Evolutionary conservation across 495 filamentous ascomycete genomes (phyloP).

Genomic region (Daldinia vernicosa): DNA sequence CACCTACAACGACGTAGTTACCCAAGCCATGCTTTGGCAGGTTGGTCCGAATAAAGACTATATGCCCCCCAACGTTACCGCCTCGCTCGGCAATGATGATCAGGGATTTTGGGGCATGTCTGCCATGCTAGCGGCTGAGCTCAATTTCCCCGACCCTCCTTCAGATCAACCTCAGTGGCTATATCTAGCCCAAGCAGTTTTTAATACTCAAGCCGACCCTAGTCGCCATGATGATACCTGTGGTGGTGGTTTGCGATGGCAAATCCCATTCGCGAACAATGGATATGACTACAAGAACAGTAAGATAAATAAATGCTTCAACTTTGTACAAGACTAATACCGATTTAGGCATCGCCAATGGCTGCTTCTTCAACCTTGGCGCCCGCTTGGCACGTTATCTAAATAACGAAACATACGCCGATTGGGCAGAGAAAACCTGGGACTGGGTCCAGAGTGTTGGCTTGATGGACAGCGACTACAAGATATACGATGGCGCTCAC

Average conservation of each 20-base stretch:
- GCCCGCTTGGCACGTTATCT: slow-evolving; percentile 80
- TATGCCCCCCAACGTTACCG: slow-evolving; percentile 75
- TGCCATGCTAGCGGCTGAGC: slow-evolving; percentile 79
- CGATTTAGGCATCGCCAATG: slow-evolving; percentile 68
- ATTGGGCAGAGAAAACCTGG: slow-evolving; percentile 77
- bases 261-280: slow-evolving; percentile 76
- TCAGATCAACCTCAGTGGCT: slow-evolving; percentile 73
- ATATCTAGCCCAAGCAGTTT: slow-evolving; percentile 76
- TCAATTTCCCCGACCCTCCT: slow-evolving; percentile 71
- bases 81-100: slow-evolving; percentile 81
- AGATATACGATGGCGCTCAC: slow-evolving; percentile 76
- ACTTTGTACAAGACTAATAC: slow-evolving; percentile 18
- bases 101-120: slow-evolving; percentile 85
- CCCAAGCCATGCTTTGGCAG: slow-evolving; percentile 70
- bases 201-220: slow-evolving; percentile 72
- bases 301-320: slow-evolving; percentile 53
- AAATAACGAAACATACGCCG: slow-evolving; percentile 77
- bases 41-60: slow-evolving; percentile 67
- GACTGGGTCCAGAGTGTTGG: slow-evolving; percentile 73
- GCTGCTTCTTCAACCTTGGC: slow-evolving; percentile 83
- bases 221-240: slow-evolving; percentile 72
- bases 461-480: slow-evolving; percentile 68
- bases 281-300: slow-evolving; percentile 88
- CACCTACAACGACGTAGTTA: slow-evolving; percentile 68
- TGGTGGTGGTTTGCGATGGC: slow-evolving; percentile 79